Evolutionary conservation across 2,329 filamentous ascomycete species (phyloP).

Genomic region (Davidsoniella eucalypti): DNA sequence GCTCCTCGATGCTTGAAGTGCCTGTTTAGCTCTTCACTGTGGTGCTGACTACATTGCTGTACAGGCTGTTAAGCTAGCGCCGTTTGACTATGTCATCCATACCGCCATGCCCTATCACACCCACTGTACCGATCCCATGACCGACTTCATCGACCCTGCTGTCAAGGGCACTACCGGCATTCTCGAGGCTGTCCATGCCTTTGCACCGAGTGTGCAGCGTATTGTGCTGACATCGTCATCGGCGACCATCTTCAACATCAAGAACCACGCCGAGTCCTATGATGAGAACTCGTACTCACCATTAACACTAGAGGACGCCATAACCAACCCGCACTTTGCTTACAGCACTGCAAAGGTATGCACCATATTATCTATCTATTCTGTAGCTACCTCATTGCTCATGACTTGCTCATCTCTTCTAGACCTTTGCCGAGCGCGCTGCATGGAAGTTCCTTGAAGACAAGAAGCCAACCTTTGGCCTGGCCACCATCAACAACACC

Average conservation of each 20-base stretch:
- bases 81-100: slow-evolving; percentile 59
- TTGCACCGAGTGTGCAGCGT: slow-evolving; percentile 38
- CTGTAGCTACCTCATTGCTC: too few species aligned
- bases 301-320: slow-evolving; percentile 17
- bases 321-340: slow-evolving; percentile 16
- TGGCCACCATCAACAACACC: slow-evolving; percentile 46
- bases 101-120: slow-evolving; percentile 61
- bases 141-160: slow-evolving; percentile 37
- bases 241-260: slow-evolving; percentile 26
- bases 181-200: slow-evolving; percentile 28
- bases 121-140: slow-evolving; percentile 34
- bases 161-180: slow-evolving; percentile 35
- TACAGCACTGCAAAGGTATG: slow-evolving; percentile 21
- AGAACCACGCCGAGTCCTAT: slow-evolving; percentile 19
- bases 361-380: slow-evolving; percentile 19
- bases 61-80: slow-evolving; percentile 16
- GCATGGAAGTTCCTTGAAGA: slow-evolving; percentile 35
- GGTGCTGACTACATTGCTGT: neutral
- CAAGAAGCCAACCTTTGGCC: slow-evolving; percentile 33
- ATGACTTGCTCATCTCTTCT: neutral
- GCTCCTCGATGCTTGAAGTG: slow-evolving; percentile 21
- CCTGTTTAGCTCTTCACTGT: neutral
- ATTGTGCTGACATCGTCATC: slow-evolving; percentile 39
- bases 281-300: slow-evolving; percentile 18
- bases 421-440: slow-evolving; percentile 47